Conservation (phyloP, 1,139 yeast species). For the Taiozyma sp. region DNA sequence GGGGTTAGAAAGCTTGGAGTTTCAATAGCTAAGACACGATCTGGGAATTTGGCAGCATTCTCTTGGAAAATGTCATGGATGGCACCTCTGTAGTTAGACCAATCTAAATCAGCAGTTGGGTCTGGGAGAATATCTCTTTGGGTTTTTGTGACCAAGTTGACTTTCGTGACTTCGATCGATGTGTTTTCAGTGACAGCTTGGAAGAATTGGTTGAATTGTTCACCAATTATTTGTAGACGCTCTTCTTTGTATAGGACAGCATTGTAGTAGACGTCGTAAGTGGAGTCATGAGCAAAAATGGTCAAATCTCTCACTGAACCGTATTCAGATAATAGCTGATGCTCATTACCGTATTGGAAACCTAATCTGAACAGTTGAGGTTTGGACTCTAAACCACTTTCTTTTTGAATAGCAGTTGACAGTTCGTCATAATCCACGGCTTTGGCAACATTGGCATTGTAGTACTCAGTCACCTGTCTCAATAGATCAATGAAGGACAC, state of each 20-base stretch:
- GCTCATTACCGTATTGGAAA: slow-evolving; percentile 43
- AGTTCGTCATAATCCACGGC: slow-evolving; percentile 52
- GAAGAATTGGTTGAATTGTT: slow-evolving; percentile 61
- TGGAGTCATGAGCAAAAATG: slow-evolving; percentile 35
- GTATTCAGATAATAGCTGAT: slow-evolving; percentile 38
- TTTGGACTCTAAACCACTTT: slow-evolving; percentile 45
- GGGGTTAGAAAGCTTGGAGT: slow-evolving; percentile 67
- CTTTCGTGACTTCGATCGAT: slow-evolving; percentile 45
- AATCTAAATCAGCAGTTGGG: slow-evolving; percentile 81
- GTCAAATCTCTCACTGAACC: slow-evolving; percentile 65
- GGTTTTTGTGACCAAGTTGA: slow-evolving; percentile 59
- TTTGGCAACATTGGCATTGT: slow-evolving; percentile 35
- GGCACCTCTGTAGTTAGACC: slow-evolving; percentile 91
- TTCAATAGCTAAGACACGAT: slow-evolving; percentile 85
- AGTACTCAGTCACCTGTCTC: slow-evolving; percentile 38
- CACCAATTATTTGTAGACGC: slow-evolving; percentile 63
- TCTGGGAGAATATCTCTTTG: slow-evolving; percentile 69
- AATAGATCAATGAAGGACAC: slow-evolving; percentile 49
- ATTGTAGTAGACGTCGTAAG: slow-evolving; percentile 55
- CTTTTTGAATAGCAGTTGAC: slow-evolving; percentile 42
- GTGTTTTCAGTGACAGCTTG: slow-evolving; percentile 32
- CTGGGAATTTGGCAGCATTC: slow-evolving; percentile 80
- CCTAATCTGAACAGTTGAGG: slow-evolving; percentile 45
- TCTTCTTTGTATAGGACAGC: slow-evolving; percentile 66
- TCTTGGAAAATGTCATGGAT: slow-evolving; percentile 90